Conservation (phyloP, 352 stramenopile species). For the Phytopythium sindhum region DNA sequence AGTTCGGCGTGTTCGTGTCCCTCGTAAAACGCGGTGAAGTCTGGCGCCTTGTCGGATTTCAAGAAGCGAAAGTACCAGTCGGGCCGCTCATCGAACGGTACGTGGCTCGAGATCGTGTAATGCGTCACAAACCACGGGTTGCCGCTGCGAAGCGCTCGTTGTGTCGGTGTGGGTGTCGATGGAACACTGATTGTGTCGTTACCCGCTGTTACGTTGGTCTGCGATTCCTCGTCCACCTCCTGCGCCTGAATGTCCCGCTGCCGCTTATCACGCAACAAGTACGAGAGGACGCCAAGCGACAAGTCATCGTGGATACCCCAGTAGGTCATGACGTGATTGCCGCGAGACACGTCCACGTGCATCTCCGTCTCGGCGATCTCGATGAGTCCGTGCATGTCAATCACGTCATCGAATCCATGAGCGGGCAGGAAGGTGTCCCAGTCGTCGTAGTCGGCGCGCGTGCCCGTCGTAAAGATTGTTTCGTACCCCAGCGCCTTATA, state of each 20-base stretch:
- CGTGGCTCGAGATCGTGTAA: conserved; percentile 77
- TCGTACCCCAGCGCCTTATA: conserved; percentile 59
- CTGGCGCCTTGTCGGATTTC: conserved; percentile 16
- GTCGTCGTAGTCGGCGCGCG: conserved; percentile 51
- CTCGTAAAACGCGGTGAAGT: conserved; percentile 45
- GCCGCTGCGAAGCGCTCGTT: background rate
- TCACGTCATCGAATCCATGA: conserved; percentile 55
- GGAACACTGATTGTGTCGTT: conserved; percentile 12
- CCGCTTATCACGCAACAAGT: conserved; percentile 30
- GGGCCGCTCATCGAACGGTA: conserved; percentile 52
- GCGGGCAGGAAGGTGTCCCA: conserved; percentile 55
- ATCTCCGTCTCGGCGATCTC: conserved; percentile 49
- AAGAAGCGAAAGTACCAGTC: conserved; percentile 53
- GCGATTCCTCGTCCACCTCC: conserved; percentile 3
- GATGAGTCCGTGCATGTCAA: conserved; percentile 34
- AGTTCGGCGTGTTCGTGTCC: conserved; percentile 38
- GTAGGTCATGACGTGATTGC: conserved; percentile 56
- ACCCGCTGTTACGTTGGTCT: conserved; percentile 8
- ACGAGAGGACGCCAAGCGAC: conserved; percentile 49
- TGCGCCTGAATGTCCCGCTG: conserved; percentile 21
- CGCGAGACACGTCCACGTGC: conserved; percentile 40
- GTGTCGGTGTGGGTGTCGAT: conserved; percentile 4
- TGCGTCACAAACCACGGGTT: conserved; percentile 61
- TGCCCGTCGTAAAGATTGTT: conserved; percentile 57
- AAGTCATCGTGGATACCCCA: conserved; percentile 74